phyloP scores from a whole-genome alignment of 495 filamentous ascomycete species.

The Hypoxylon subgilvum region DNA sequence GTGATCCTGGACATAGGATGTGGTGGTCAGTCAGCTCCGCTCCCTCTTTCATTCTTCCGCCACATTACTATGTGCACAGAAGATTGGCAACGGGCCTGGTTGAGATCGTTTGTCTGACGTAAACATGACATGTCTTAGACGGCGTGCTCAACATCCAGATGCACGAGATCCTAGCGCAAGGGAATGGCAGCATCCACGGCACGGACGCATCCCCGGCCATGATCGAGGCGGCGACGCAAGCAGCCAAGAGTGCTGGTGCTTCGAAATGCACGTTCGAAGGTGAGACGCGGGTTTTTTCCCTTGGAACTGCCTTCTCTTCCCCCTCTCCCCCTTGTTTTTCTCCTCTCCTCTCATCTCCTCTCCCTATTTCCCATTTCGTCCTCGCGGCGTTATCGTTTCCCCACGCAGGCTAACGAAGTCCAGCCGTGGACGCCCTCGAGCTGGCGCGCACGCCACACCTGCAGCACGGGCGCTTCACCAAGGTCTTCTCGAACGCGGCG shows the following conservation, averaged over 20 bases:
- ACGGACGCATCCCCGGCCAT: slow-evolving; percentile 70
- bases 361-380: too few relatives aligned
- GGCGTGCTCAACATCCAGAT: slow-evolving; percentile 68
- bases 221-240: slow-evolving; percentile 61
- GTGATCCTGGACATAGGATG: slow-evolving; percentile 76
- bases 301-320: background rate
- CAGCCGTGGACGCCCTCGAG: slow-evolving; percentile 48
- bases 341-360: background rate
- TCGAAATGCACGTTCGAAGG: slow-evolving; percentile 54
- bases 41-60: too few relatives aligned
- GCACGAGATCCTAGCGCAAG: slow-evolving; percentile 46
- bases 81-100: background rate
- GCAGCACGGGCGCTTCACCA: slow-evolving; percentile 53
- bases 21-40: slow-evolving; percentile 66
- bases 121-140: slow-evolving; percentile 51
- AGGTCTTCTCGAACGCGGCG: slow-evolving; percentile 79
- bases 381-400: too few relatives aligned
- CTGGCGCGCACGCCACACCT: slow-evolving; percentile 34
- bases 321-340: background rate
- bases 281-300: slow-evolving; percentile 7
- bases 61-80: too few relatives aligned
- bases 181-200: slow-evolving; percentile 60
- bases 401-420: background rate
- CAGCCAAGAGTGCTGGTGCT: slow-evolving; percentile 25
- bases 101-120: background rate